Evolutionary conservation across 805 yeast species (phyloP).

Genomic region (Ogataea pignaliae): DNA sequence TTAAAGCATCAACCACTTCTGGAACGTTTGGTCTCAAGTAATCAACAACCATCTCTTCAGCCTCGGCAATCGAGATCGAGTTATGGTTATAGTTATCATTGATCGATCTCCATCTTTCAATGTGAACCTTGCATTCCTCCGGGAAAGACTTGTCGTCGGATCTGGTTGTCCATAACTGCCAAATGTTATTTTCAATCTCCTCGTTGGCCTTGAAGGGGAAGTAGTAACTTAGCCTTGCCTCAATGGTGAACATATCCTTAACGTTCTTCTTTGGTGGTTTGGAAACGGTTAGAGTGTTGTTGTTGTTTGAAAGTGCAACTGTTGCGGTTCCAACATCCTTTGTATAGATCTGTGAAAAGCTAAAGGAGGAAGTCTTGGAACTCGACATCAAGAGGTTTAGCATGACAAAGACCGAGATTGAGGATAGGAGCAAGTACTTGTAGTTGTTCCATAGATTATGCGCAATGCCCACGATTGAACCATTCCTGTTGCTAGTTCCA

Average conservation of each 20-base stretch:
- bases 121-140: slow-evolving; percentile 24
- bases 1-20: slow-evolving; percentile 47
- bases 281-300: slow-evolving; percentile 7
- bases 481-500: slow-evolving; percentile 4
- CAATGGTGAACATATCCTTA: slow-evolving; percentile 26
- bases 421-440: slow-evolving; percentile 18
- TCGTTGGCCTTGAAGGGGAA: slow-evolving; percentile 26
- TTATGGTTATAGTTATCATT: slow-evolving; percentile 30
- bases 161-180: slow-evolving; percentile 27
- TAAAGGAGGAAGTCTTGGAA: slow-evolving; percentile 11
- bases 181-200: slow-evolving; percentile 27
- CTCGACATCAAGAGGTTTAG: slow-evolving; percentile 15
- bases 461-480: neutral
- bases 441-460: slow-evolving; percentile 18
- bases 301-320: slow-evolving; percentile 2
- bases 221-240: slow-evolving; percentile 24
- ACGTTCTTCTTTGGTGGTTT: slow-evolving; percentile 24
- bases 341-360: slow-evolving; percentile 15
- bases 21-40: slow-evolving; percentile 36
- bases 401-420: slow-evolving; percentile 18
- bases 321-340: slow-evolving; percentile 13
- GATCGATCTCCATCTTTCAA: slow-evolving; percentile 30
- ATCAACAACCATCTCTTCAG: slow-evolving; percentile 24
- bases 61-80: slow-evolving; percentile 26
- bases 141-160: slow-evolving; percentile 29